These are phyloP conservation scores for Metarhizium guizhouense DNA, from an alignment of 2,329 filamentous ascomycete genomes.

Conservation along the genomic window DNA sequence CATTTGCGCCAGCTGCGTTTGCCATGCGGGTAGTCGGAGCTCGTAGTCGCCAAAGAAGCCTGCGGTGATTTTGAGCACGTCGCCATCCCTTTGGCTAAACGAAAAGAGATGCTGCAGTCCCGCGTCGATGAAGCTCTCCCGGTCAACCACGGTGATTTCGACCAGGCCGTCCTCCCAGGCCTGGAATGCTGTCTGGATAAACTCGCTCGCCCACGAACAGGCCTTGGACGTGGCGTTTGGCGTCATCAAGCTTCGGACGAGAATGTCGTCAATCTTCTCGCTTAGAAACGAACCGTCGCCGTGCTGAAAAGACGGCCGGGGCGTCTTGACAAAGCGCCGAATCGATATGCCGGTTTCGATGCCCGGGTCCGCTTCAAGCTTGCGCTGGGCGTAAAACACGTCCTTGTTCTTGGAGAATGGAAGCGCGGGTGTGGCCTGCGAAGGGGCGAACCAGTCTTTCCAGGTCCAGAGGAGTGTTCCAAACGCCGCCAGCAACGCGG, in stretches of 20 bases:
- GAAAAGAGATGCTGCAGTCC: slow-evolving; percentile 17
- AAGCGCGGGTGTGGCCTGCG: neutral
- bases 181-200: neutral
- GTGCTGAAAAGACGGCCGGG: neutral
- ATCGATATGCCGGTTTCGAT: neutral
- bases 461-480: slow-evolving; percentile 22
- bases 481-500: slow-evolving; percentile 21
- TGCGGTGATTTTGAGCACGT: slow-evolving; percentile 14
- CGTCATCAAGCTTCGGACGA: neutral
- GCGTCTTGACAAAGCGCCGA: neutral
- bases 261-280: neutral
- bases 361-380: neutral
- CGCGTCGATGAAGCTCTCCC: slow-evolving; percentile 16
- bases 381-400: slow-evolving; percentile 1
- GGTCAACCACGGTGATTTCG: slow-evolving; percentile 13
- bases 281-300: neutral
- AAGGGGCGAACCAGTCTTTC: slow-evolving; percentile 14
- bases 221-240: neutral
- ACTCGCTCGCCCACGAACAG: neutral
- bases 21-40: slow-evolving; percentile 15
- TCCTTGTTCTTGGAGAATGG: neutral
- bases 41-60: slow-evolving; percentile 19
- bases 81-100: slow-evolving; percentile 14
- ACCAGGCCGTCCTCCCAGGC: slow-evolving; percentile 10
- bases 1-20: slow-evolving; percentile 14